Evolutionary conservation across 192 early-diverging fungal species (phyloP), one percentile per base, ranked within the genome.

Genomic region (Thamnidium elegans): DNA sequence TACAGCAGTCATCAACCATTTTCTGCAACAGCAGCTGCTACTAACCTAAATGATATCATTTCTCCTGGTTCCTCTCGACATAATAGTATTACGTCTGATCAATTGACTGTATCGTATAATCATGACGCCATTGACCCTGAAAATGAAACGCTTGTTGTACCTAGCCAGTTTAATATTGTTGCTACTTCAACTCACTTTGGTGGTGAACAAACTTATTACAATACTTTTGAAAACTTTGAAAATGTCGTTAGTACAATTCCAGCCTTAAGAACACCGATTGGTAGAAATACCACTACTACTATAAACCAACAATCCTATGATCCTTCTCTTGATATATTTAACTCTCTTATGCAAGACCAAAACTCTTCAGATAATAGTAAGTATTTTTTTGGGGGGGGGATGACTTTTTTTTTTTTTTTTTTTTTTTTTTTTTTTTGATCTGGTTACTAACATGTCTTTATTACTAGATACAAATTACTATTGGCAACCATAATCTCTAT

Each of bases 151-250:
- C 17, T 17, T 8, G 34, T 9, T 34, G 31, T 34, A 8, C 31
- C 31, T 15, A 36, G 31, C 17, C 55, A 56, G n/a, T 56, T 56
- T 56, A 31, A 56, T 56, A 56, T 34, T 56, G 34, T 10, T 39
- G 36, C 36, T 39, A 39, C 36, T 39, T 9, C 36, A 39, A 9
- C 55, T 56, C 31, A n/a, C 11, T 34, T 56, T 56, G 32, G 55
- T 17, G 9, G n/a, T 9, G 55, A 56, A 39, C 55, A 56, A 10
- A 56, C 31, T 5, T 56, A 36, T 34, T 56, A 56, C 17, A 56
- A 56, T 56, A 15, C 55, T 13, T 39, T 17, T 48, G 17, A 48
- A 14, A 48, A 14, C 4, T 48, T 48, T 19, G 46, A 48, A 5
- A 9, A 14, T 19, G 17, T 19, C 13, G 46, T 48, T 17, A 48